phyloP scores from a whole-genome alignment of 2,329 filamentous ascomycete genomes.

The Aureobasidium musti region DNA sequence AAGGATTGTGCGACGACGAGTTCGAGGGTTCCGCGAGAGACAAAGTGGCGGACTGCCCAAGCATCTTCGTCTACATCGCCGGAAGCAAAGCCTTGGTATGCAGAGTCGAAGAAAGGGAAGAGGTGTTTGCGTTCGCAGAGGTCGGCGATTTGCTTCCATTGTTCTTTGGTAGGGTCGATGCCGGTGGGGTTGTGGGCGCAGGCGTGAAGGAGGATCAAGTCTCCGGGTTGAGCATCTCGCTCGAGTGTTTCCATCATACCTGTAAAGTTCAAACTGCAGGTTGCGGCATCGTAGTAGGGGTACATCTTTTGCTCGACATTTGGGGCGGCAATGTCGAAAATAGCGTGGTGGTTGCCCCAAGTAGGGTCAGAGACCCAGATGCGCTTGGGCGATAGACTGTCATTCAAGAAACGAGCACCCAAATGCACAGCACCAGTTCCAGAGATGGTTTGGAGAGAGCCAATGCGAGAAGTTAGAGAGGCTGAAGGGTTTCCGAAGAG shows the following conservation, averaged over 20 bases:
- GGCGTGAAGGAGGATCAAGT: slow-evolving; percentile 45
- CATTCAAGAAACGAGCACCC: slow-evolving; percentile 83
- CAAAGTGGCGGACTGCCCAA: slow-evolving; percentile 42
- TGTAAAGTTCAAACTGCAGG: slow-evolving; percentile 39
- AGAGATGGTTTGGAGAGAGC: slow-evolving; percentile 79
- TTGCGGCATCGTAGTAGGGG: slow-evolving; percentile 39
- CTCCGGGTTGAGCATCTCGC: slow-evolving; percentile 35
- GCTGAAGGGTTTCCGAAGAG: slow-evolving; percentile 36
- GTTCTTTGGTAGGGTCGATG: slow-evolving; percentile 40
- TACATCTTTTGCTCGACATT: slow-evolving; percentile 32
- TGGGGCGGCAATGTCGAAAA: slow-evolving; percentile 38
- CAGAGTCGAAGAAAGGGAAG: slow-evolving; percentile 44
- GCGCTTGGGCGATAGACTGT: slow-evolving; percentile 63
- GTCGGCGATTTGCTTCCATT: slow-evolving; percentile 42
- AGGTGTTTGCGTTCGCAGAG: slow-evolving; percentile 39
- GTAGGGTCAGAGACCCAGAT: slow-evolving; percentile 43
- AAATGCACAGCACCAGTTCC: slow-evolving; percentile 90
- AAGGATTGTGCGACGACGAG: slow-evolving; percentile 50
- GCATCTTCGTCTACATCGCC: slow-evolving; percentile 43
- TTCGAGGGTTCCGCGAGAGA: slow-evolving; percentile 57
- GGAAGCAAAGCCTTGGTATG: slow-evolving; percentile 47
- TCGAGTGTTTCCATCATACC: slow-evolving; percentile 38
- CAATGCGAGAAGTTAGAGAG: slow-evolving; percentile 32
- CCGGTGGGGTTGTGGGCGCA: slow-evolving; percentile 47
- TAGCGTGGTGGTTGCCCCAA: slow-evolving; percentile 42